Evolutionary conservation across 2,329 filamentous ascomycete species (phyloP).

Genomic region (Sporothrix mexicana): DNA sequence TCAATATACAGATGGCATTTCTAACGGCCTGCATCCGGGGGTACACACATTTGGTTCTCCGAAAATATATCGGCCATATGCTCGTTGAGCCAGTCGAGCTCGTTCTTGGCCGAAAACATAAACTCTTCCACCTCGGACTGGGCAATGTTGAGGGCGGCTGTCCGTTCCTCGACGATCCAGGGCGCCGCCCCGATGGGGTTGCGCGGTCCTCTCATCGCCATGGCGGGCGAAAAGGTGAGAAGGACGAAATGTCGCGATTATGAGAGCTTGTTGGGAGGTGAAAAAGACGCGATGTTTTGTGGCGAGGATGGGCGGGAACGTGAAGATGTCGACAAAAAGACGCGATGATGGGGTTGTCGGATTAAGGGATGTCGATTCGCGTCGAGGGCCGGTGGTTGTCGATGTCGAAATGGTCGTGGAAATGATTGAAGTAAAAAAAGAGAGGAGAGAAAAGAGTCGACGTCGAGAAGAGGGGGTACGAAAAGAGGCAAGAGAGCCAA

Average conservation of each 20-base stretch:
- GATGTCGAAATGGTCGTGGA: conserved; percentile 8
- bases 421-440: neutral
- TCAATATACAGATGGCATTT: neutral
- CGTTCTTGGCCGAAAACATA: conserved; percentile 87
- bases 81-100: conserved; percentile 97
- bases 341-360: neutral
- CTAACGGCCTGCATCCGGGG: too few relatives aligned
- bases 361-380: conserved; percentile 19
- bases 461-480: conserved; percentile 1
- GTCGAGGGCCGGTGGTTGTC: conserved; percentile 1
- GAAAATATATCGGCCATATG: conserved; percentile 96
- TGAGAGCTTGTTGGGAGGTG: neutral
- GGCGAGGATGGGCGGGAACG: too few relatives aligned
- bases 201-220: conserved; percentile 61
- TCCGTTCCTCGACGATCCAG: conserved; percentile 87
- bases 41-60: conserved; percentile 81
- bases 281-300: neutral
- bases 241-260: neutral
- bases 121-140: conserved; percentile 91
- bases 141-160: conserved; percentile 75
- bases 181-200: conserved; percentile 77
- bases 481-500: conserved; percentile 19
- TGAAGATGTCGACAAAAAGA: neutral
- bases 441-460: neutral
- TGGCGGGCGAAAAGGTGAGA: conserved; percentile 35